phyloP scores from a whole-genome alignment of 2,329 filamentous ascomycete species.

The Aspergillus sergii region DNA sequence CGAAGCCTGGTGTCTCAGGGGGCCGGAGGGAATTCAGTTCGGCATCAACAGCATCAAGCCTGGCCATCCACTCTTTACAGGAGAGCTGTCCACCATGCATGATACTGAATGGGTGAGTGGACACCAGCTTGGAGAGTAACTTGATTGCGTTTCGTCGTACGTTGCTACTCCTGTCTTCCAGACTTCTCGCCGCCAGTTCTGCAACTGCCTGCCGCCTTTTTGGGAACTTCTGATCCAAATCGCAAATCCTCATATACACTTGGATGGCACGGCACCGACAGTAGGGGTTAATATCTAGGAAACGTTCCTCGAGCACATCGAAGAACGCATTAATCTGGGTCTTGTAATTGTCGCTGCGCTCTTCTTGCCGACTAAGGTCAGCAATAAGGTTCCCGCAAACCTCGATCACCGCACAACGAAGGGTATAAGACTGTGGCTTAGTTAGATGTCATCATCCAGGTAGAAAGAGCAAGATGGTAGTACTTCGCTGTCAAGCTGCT shows the following conservation, averaged over 20 bases:
- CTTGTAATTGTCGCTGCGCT: constrained; percentile 89
- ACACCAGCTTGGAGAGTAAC: constrained; percentile 81
- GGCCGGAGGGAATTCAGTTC: constrained; percentile 82
- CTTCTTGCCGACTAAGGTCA: constrained; percentile 87
- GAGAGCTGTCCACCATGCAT: constrained; percentile 88
- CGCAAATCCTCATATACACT: constrained; percentile 87
- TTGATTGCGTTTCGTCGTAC: constrained; percentile 95
- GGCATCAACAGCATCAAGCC: constrained; percentile 78
- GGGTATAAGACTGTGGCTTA: constrained; percentile 73
- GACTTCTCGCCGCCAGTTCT: constrained; percentile 81
- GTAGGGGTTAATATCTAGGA: constrained; percentile 95
- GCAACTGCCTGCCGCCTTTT: constrained; percentile 86
- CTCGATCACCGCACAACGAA: constrained; percentile 91
- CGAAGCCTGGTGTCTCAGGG: constrained; percentile 70
- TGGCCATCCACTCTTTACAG: constrained; percentile 79
- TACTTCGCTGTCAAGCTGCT: constrained; percentile 92
- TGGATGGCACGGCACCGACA: constrained; percentile 90
- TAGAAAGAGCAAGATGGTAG: background rate
- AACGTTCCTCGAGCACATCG: constrained; percentile 92
- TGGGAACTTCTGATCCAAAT: constrained; percentile 93
- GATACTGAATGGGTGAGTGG: constrained; percentile 90
- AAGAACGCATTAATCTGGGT: constrained; percentile 96
- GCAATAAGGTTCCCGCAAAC: constrained; percentile 94
- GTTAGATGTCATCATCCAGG: background rate
- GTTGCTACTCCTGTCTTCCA: constrained; percentile 98